Evolutionary conservation across 2,329 filamentous ascomycete species (phyloP), one percentile per base, ranked within the genome.

Genomic region (Ampelomyces quisqualis): DNA sequence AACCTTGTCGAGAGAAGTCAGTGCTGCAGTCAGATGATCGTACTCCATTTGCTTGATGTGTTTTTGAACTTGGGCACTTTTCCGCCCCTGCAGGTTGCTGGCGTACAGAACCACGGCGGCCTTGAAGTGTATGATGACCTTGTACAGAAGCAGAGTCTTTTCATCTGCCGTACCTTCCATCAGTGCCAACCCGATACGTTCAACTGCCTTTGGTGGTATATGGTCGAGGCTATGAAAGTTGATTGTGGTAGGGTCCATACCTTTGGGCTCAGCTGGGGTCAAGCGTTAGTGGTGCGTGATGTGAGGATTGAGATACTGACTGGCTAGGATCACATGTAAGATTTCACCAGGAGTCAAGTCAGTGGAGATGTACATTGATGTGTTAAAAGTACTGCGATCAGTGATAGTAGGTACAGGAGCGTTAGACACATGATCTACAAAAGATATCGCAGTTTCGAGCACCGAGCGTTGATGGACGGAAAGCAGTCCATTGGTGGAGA

Each of bases 101-200:
- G 51, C 46, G 33, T 62, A 59, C 3, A 62, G 40, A 13, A 61
- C 43, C 2, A 58, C 47, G 4, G 52, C 51, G 21, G 58, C 61
- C 33, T 62, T 60, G 30, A 59, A 62, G 40, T 65, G 62, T 10
- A 65, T 49, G 19, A 64, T 55, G 10, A 67, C 54, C 27, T 60
- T 61, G 45, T 60, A 65, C 22, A 63, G 35, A 4, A 50, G 53
- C 8, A 62, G 49, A 2, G 59, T 65, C 19, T 50, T 55, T 28
- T 64, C 57, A 28, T 63, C 58, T 2, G 49, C 59, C 10, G 38
- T 57, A 14, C 55, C 55, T 32, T 64, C 57, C 43, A 64, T 51
- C 30, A 67, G 42, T 6, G 50, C 51, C 22, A 65, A 47, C 10
- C 53, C 57, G 15, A 65, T 65, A 15, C 51, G 50, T 31, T 64